A percentile compares a stretch with the other conserved stretches of the same genome.
These are phyloP conservation scores for Moesziomyces sp. DNA, from an alignment of 1,284 basidiomycete species.

Conservation along the genomic window DNA sequence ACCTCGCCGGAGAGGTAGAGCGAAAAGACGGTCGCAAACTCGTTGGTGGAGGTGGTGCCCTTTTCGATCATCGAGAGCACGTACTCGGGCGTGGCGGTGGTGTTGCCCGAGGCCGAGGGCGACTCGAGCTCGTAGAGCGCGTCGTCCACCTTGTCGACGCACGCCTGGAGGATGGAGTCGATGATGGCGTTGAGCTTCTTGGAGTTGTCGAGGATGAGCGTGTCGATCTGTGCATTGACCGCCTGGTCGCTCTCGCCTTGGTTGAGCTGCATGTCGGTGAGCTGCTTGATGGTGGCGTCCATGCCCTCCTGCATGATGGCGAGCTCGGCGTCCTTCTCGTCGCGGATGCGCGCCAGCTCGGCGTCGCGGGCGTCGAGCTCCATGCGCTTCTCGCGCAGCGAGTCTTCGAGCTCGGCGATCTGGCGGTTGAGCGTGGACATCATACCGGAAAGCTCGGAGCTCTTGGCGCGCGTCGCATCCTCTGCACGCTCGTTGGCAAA, in stretches of 20 bases:
- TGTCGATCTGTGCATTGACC: slow-evolving; percentile 95
- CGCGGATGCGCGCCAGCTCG: slow-evolving; percentile 82
- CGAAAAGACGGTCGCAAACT: slow-evolving; percentile 95
- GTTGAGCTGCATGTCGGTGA: slow-evolving; percentile 86
- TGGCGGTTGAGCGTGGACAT: slow-evolving; percentile 96
- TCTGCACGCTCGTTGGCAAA: slow-evolving; percentile 99
- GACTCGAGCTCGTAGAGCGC: slow-evolving; percentile 97
- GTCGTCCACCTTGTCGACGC: slow-evolving; percentile 96
- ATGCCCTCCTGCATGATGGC: slow-evolving; percentile 94
- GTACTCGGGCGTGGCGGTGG: slow-evolving; percentile 96
- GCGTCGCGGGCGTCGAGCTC: slow-evolving; percentile 80
- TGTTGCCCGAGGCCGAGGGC: slow-evolving; percentile 89
- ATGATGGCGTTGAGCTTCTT: slow-evolving; percentile 99
- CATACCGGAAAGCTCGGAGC: slow-evolving; percentile 87
- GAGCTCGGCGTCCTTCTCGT: slow-evolving; percentile 98
- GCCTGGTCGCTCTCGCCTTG: slow-evolving; percentile 87
- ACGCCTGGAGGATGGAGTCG: slow-evolving; percentile 94
- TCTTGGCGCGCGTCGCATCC: slow-evolving; percentile 89
- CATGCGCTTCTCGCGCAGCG: slow-evolving; percentile 77
- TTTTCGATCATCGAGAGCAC: slow-evolving; percentile 99
- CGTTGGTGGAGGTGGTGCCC: slow-evolving; percentile 89
- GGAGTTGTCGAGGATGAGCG: slow-evolving; percentile 93
- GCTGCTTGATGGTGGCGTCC: slow-evolving; percentile 90
- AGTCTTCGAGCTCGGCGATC: slow-evolving; percentile 92
- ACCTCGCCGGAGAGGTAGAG: slow-evolving; percentile 86